Conservation (phyloP, 164 flowering plant genomes). For the Nymphaea thermarum region DNA sequence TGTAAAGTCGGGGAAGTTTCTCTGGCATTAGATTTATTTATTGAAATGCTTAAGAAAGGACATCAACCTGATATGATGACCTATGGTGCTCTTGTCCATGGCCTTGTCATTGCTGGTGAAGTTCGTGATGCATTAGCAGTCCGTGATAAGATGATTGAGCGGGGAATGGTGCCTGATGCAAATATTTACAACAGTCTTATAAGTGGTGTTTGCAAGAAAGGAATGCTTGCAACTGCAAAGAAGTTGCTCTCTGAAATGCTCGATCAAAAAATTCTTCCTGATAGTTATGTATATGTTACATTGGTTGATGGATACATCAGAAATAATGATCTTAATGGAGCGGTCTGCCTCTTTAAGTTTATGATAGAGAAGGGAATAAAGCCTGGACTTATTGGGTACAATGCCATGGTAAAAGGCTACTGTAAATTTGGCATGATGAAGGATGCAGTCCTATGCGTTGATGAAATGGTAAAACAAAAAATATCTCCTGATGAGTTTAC, state of each 20-base stretch:
- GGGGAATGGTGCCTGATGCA: slow-evolving; percentile 57
- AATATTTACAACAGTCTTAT: slow-evolving; percentile 59
- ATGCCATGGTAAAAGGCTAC: slow-evolving; percentile 76
- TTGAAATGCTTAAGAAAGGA: slow-evolving; percentile 52
- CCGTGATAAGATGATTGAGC: slow-evolving; percentile 43
- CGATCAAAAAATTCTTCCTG: slow-evolving; percentile 37
- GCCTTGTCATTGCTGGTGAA: slow-evolving; percentile 53
- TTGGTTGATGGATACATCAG: slow-evolving; percentile 46
- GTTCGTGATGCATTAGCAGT: slow-evolving; percentile 45
- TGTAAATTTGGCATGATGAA: slow-evolving; percentile 67
- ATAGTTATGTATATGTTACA: slow-evolving; percentile 11
- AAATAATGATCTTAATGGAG: slow-evolving; percentile 46
- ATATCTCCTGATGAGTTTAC: slow-evolving; percentile 58
- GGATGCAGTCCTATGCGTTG: slow-evolving; percentile 42
- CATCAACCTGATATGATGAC: slow-evolving; percentile 44
- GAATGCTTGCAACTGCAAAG: slow-evolving; percentile 40
- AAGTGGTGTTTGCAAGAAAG: slow-evolving; percentile 65
- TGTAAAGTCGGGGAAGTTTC: slow-evolving; percentile 28
- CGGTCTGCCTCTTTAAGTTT: slow-evolving; percentile 39
- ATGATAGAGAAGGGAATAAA: slow-evolving; percentile 28
- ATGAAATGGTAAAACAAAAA: slow-evolving; percentile 26
- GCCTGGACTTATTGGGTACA: slow-evolving; percentile 51
- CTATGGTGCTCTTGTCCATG: slow-evolving; percentile 66
- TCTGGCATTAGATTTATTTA: slow-evolving; percentile 35
- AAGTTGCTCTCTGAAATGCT: slow-evolving; percentile 61